These are phyloP conservation scores for Henckelia pumila DNA, from an alignment of 257 asterid genomes.

Conservation along the genomic window DNA sequence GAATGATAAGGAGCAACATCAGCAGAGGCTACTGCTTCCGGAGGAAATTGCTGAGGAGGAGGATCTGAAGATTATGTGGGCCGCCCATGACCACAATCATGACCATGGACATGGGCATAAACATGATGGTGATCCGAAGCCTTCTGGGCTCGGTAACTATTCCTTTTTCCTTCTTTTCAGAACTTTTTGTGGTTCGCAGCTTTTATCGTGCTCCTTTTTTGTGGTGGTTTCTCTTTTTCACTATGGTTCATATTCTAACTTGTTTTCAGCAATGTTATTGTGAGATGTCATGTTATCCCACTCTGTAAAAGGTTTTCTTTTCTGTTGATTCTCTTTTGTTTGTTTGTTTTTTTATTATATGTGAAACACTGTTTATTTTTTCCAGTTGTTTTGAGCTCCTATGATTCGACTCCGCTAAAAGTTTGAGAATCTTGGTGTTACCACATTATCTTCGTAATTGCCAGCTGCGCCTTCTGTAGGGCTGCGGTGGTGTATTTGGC, in stretches of 20 bases:
- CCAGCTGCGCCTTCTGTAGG: too few relatives aligned
- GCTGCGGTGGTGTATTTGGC: too few relatives aligned
- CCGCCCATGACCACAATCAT: conserved; percentile 32
- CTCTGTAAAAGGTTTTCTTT: not conserved
- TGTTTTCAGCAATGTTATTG: not conserved
- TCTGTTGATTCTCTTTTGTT: conserved; percentile 6
- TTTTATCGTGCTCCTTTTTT: not conserved
- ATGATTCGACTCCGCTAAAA: not conserved
- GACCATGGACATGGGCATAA: conserved; percentile 26
- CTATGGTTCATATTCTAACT: not conserved
- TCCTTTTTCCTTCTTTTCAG: conserved; percentile 1
- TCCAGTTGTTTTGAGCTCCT: not conserved
- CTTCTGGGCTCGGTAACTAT: conserved; percentile 65
- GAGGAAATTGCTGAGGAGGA: conserved; percentile 98
- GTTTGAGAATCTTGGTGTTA: too few relatives aligned
- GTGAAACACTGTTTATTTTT: not conserved
- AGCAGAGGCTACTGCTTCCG: conserved; percentile 46
- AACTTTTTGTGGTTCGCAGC: not conserved
- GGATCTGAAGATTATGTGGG: conserved; percentile 74
- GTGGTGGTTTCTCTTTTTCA: not conserved
- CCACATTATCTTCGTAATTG: too few relatives aligned
- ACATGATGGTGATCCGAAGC: conserved; percentile 36
- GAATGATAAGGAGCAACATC: conserved; percentile 29
- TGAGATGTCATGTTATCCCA: not conserved
- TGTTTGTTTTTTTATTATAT: not conserved